These are phyloP conservation scores for Prorocentrum cordatum DNA, from an alignment of 169 alveolate genomes.

Conservation along the genomic window DNA sequence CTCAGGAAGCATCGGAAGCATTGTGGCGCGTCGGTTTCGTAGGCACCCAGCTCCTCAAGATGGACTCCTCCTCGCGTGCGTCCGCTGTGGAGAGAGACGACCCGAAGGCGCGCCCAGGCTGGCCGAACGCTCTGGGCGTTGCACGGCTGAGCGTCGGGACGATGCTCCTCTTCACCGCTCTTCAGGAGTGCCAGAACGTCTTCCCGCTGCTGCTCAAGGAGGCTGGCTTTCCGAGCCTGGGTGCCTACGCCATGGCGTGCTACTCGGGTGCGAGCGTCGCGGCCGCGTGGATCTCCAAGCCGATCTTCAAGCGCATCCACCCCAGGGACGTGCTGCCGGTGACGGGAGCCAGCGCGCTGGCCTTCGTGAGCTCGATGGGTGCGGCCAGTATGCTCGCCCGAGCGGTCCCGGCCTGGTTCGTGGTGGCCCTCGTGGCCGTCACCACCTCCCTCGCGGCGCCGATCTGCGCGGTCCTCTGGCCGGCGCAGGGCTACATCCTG, in stretches of 20 bases:
- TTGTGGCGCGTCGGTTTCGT: no score
- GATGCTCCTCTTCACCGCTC: neutral
- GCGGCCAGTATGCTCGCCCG: neutral
- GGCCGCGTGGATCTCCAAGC: neutral
- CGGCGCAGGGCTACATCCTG: conserved; percentile 2
- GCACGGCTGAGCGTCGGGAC: neutral
- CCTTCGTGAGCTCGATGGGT: neutral
- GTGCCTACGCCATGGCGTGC: neutral
- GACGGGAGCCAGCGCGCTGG: neutral
- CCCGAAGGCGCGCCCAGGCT: no score
- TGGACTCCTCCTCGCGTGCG: no score
- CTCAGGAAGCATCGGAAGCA: no score
- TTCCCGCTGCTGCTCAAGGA: neutral
- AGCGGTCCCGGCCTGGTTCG: neutral
- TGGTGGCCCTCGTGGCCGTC: neutral
- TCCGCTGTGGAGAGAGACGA: no score
- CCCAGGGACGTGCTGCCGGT: neutral
- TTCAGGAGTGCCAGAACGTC: neutral
- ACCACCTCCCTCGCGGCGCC: no score
- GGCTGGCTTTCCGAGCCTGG: neutral
- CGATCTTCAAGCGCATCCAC: neutral
- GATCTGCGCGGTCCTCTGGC: neutral
- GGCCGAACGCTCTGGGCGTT: neutral
- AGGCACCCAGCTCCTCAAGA: no score
- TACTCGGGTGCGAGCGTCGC: neutral